Base-by-base conservation (phyloP, 78 protist genomes). In the Goniomonas avonlea region DNA sequence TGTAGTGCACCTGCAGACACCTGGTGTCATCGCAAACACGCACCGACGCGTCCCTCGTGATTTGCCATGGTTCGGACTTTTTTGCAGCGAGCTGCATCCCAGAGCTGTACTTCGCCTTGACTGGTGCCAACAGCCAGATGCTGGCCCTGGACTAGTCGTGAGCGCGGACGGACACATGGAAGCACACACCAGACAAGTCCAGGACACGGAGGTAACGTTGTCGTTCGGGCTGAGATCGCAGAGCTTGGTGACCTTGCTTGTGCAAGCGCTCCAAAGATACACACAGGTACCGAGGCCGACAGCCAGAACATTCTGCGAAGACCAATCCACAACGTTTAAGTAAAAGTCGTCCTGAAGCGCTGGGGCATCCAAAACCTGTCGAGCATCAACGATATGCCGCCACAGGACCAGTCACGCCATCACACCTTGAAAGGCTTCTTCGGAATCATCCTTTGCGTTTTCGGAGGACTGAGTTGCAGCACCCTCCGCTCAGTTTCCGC, bases 361-460 rank as follows among this genome's bases (percentile, higher is more conserved):
- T 5, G 83, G 82, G 17, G 90, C 90, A 40, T 82, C 87, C 23
- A 85, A 41, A 45, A 79, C 83, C 25, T 77, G n/a, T n/a, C n/a
- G n/a, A n/a, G n/a, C n/a, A n/a, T n/a, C n/a, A n/a, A n/a, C n/a
- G n/a, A n/a, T n/a, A n/a, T n/a, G n/a, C n/a, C n/a, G n/a, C n/a
- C n/a, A n/a, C n/a, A n/a, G n/a, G n/a, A n/a, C n/a, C n/a, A n/a
- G n/a, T n/a, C n/a, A n/a, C n/a, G n/a, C n/a, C n/a, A n/a, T n/a
- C n/a, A n/a, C n/a, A n/a, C n/a, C n/a, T n/a, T n/a, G n/a, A n/a
- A n/a, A n/a, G n/a, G n/a, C n/a, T n/a, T n/a, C n/a, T n/a, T n/a
- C n/a, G n/a, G n/a, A n/a, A n/a, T n/a, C n/a, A n/a, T n/a, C n/a
- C n/a, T n/a, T n/a, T n/a, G n/a, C n/a, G n/a, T n/a, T n/a, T n/a